Percentiles rank a stretch among this genome's conserved stretches.
Evolutionary conservation across 768 basidiomycete genomes (phyloP).

Genomic region (Tephrocybe sp.): DNA sequence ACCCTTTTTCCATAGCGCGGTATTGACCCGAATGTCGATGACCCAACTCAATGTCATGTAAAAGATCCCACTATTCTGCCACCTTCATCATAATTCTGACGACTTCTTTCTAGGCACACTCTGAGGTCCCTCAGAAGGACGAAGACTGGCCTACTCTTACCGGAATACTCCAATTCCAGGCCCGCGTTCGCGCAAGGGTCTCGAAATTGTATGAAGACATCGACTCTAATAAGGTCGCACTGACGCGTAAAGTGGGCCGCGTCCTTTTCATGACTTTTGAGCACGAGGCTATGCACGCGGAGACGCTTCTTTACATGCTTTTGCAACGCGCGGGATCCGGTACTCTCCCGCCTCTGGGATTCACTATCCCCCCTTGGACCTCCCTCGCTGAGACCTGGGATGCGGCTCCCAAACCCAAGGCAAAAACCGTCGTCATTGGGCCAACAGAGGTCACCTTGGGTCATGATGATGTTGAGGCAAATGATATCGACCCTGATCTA

Average conservation of each 20-base stretch:
- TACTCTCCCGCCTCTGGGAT: conserved; percentile 77
- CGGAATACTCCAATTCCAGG: conserved; percentile 74
- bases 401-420: conserved; percentile 39
- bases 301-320: conserved; percentile 96
- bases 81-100: neutral
- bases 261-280: conserved; percentile 91
- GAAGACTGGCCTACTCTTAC: conserved; percentile 85
- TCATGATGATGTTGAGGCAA: conserved; percentile 78
- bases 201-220: conserved; percentile 72
- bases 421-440: conserved; percentile 53
- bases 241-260: conserved; percentile 71
- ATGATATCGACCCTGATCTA: conserved; percentile 46
- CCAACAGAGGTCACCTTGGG: conserved; percentile 67
- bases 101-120: conserved; percentile 64
- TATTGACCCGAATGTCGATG: conserved; percentile 93
- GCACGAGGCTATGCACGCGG: conserved; percentile 87
- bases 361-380: conserved; percentile 72
- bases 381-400: conserved; percentile 51
- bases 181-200: conserved; percentile 76
- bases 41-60: conserved; percentile 85
- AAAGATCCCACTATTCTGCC: conserved; percentile 21
- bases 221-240: conserved; percentile 42
- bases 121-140: conserved; percentile 75
- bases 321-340: conserved; percentile 78
- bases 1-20: conserved; percentile 59